A percentile compares a stretch with the other conserved stretches of the same genome.
Evolutionary conservation across 225 moss, liverwort and hornwort genomes (phyloP).

Genomic region (Neckera pumila): DNA sequence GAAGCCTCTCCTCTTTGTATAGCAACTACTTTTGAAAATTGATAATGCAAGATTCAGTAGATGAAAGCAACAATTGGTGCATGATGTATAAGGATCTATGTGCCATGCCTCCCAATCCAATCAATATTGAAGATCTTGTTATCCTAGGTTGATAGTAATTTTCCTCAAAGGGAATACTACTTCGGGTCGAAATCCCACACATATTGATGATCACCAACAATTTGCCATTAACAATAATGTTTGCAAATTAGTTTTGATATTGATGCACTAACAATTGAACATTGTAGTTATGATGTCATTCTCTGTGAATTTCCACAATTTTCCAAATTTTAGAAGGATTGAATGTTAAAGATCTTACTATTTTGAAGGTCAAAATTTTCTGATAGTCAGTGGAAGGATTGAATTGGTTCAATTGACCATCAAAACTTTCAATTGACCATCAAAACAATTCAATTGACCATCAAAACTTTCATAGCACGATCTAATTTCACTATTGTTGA

Average conservation of each 20-base stretch:
- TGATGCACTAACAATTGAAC: neutral
- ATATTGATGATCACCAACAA: neutral
- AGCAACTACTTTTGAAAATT: neutral
- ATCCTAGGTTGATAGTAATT: neutral
- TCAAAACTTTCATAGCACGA: accelerated
- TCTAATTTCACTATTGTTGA: neutral
- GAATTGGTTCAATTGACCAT: neutral
- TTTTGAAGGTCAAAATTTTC: neutral
- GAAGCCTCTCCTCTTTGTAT: neutral
- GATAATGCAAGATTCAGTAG: neutral
- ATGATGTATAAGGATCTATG: neutral
- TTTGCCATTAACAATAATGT: too few relatives aligned
- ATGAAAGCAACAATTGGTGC: neutral
- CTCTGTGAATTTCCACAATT: accelerated
- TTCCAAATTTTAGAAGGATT: accelerated
- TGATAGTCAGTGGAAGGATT: neutral
- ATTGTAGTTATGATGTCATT: accelerated
- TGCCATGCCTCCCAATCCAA: too few relatives aligned
- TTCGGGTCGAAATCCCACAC: accelerated
- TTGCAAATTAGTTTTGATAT: neutral
- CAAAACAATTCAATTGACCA: neutral
- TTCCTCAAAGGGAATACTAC: neutral
- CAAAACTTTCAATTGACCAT: neutral
- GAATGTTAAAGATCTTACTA: accelerated
- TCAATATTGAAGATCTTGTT: neutral